Conservation (phyloP, 2,329 filamentous ascomycete species). For the Cadophora sp. region DNA sequence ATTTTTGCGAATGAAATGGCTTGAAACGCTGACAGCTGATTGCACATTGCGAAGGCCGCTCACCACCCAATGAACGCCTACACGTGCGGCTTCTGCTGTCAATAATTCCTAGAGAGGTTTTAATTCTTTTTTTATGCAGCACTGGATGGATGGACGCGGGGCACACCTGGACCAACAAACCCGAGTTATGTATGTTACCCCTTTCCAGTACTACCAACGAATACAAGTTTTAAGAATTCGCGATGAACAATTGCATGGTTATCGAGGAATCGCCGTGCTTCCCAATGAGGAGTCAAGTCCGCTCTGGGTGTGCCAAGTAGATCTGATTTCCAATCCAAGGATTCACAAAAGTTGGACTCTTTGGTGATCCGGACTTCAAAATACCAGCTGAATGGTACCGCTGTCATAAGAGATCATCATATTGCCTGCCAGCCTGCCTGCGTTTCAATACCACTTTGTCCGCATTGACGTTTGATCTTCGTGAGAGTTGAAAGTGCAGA, state of each 20-base stretch:
- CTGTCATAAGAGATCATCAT: neutral
- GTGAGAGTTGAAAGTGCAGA: neutral
- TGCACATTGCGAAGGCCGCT: neutral
- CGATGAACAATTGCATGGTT: neutral
- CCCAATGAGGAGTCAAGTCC: too few relatives aligned
- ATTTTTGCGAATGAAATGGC: neutral
- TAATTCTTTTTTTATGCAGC: too few relatives aligned
- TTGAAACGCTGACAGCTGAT: neutral
- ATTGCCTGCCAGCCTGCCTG: too few relatives aligned
- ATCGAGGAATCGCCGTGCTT: neutral
- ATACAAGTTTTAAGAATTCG: too few relatives aligned
- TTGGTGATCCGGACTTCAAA: too few relatives aligned
- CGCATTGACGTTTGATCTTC: neutral
- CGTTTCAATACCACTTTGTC: neutral
- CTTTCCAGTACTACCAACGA: too few relatives aligned
- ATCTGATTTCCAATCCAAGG: too few relatives aligned
- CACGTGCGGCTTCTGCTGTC: neutral
- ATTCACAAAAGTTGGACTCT: too few relatives aligned
- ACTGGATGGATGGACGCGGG: too few relatives aligned
- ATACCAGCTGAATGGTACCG: constrained; percentile 9
- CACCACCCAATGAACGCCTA: neutral
- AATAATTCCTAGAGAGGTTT: neutral
- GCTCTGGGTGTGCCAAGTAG: too few relatives aligned
- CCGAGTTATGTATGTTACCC: too few relatives aligned
- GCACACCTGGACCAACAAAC: too few relatives aligned